Conservation (phyloP, 768 basidiomycete genomes). For the Pleurotus tuoliensis region DNA sequence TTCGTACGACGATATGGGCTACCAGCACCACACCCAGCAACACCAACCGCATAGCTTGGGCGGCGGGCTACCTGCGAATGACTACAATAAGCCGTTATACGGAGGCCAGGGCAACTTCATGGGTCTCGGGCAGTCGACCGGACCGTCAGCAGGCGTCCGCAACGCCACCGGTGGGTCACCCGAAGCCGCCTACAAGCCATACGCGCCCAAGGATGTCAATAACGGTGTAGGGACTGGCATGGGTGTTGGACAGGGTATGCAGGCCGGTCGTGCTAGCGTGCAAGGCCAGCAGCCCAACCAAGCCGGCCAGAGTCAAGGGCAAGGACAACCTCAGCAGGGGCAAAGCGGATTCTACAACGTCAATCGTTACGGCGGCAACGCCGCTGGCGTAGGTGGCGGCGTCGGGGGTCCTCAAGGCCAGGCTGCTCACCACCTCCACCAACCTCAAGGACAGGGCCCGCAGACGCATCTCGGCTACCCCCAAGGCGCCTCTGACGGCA, state of each 20-base stretch:
- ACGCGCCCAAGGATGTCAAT: constrained; percentile 62
- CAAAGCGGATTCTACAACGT: constrained; percentile 44
- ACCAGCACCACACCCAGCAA: constrained; percentile 52
- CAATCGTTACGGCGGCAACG: constrained; percentile 35
- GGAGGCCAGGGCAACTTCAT: constrained; percentile 57
- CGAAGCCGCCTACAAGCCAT: constrained; percentile 74
- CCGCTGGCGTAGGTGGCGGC: constrained; percentile 19
- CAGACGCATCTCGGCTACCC: constrained; percentile 61
- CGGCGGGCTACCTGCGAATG: constrained; percentile 24
- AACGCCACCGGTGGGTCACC: constrained; percentile 54
- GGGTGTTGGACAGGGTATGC: constrained; percentile 25
- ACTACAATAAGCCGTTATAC: constrained; percentile 44
- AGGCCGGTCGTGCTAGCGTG: constrained; percentile 3
- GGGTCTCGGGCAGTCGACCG: constrained; percentile 49
- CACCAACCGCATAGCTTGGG: constrained; percentile 51
- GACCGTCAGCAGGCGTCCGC: constrained; percentile 30
- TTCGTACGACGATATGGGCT: constrained; percentile 46
- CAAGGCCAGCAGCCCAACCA: constrained; percentile 8
- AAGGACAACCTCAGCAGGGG: constrained; percentile 37
- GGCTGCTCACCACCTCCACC: constrained; percentile 45
- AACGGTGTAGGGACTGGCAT: constrained; percentile 43
- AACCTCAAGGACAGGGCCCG: constrained; percentile 50
- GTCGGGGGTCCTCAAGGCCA: constrained; percentile 38
- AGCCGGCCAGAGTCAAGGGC: constrained; percentile 9
- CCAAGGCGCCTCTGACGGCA: constrained; percentile 60